phyloP scores from a whole-genome alignment of 2,329 filamentous ascomycete genomes.

The Nemania abortiva region DNA sequence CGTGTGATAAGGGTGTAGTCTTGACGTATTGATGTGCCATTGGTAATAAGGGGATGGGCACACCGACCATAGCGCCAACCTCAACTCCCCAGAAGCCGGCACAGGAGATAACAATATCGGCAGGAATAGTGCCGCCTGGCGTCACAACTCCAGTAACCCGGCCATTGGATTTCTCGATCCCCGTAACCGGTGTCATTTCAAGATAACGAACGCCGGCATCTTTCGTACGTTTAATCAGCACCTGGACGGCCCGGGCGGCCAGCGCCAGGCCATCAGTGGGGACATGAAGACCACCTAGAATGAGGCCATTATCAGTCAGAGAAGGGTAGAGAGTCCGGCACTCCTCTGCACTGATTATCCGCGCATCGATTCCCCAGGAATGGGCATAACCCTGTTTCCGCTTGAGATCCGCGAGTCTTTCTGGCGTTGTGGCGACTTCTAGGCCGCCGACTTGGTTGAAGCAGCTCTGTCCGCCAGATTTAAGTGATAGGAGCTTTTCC shows the following conservation, averaged over 20 bases:
- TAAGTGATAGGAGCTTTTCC: slow-evolving; percentile 34
- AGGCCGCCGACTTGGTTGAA: slow-evolving; percentile 40
- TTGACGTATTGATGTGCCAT: slow-evolving; percentile 42
- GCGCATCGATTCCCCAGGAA: slow-evolving; percentile 37
- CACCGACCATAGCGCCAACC: slow-evolving; percentile 39
- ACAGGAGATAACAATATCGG: slow-evolving; percentile 39
- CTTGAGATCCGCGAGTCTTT: slow-evolving; percentile 38
- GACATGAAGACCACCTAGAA: slow-evolving; percentile 37
- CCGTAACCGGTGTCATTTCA: slow-evolving; percentile 36
- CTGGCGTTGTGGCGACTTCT: slow-evolving; percentile 38
- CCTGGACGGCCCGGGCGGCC: slow-evolving; percentile 36
- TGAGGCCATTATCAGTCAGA: slow-evolving; percentile 31
- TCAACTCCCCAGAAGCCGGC: slow-evolving; percentile 41
- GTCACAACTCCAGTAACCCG: slow-evolving; percentile 39
- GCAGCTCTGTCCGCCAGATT: slow-evolving; percentile 36
- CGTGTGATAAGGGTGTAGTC: slow-evolving; percentile 28
- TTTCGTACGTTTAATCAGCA: slow-evolving; percentile 36
- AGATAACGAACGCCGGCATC: slow-evolving; percentile 37
- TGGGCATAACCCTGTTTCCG: slow-evolving; percentile 39
- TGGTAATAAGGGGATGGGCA: slow-evolving; percentile 37
- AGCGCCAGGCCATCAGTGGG: slow-evolving; percentile 38
- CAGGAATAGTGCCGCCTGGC: slow-evolving; percentile 27
- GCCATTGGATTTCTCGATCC: slow-evolving; percentile 29
- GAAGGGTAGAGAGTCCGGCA: slow-evolving; percentile 33
- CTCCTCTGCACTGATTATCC: slow-evolving; percentile 34